phyloP scores from a whole-genome alignment of 352 stramenopile genomes.

The Phytophthora pseudosyringae region DNA sequence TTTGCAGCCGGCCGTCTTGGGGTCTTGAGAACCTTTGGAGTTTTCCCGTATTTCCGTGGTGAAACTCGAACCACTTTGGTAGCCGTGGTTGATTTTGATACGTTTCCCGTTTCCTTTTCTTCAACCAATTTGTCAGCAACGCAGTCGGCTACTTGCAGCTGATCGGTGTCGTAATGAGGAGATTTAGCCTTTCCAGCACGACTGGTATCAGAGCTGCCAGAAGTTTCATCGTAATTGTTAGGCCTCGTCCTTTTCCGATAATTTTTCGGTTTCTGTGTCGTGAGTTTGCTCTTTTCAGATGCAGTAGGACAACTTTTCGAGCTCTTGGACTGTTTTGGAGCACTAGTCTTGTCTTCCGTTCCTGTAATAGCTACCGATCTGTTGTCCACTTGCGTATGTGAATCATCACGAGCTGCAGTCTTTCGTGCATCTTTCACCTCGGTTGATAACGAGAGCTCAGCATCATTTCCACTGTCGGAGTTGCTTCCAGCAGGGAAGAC shows the following conservation, averaged over 20 bases:
- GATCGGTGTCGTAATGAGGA: background rate
- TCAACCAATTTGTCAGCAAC: background rate
- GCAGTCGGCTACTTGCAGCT: slow-evolving; percentile 3
- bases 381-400: background rate
- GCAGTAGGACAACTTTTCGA: background rate
- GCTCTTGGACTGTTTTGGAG: background rate
- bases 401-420: background rate
- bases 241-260: slow-evolving; percentile 2
- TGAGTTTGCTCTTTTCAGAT: background rate
- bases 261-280: background rate
- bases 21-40: slow-evolving; percentile 26
- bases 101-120: background rate
- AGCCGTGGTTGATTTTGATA: background rate
- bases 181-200: background rate
- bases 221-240: slow-evolving; percentile 6
- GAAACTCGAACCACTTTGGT: slow-evolving; percentile 6
- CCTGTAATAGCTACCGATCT: background rate
- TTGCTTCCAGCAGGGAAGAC: background rate
- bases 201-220: slow-evolving; percentile 4
- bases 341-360: background rate
- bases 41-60: slow-evolving; percentile 34
- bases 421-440: background rate
- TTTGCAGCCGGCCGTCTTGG: slow-evolving; percentile 9
- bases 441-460: background rate
- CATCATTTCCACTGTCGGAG: background rate